phyloP scores from a whole-genome alignment of 345 rosid genomes.

The Physaria fendleri region DNA sequence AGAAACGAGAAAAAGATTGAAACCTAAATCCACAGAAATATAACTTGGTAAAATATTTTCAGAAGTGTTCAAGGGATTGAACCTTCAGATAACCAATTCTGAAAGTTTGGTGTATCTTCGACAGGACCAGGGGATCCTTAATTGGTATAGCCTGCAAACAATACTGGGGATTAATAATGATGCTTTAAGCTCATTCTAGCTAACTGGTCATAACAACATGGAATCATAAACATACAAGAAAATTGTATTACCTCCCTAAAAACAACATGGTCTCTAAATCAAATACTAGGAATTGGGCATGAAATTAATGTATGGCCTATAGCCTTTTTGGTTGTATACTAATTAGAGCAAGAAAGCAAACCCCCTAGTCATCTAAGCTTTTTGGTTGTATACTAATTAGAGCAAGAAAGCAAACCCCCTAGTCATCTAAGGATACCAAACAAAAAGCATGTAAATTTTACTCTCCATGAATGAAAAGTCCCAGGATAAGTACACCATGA shows the following conservation, averaged over 20 bases:
- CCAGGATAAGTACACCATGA: background rate
- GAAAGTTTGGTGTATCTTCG: constrained; percentile 84
- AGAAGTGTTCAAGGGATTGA: constrained; percentile 18
- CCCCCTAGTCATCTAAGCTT: too few relatives aligned
- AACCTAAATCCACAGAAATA: background rate
- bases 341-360: constrained; percentile 7
- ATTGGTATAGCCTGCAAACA: constrained; percentile 70
- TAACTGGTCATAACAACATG: constrained; percentile 1
- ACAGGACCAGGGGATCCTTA: constrained; percentile 53
- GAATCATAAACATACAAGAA: constrained; percentile 1
- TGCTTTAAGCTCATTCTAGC: constrained; percentile 3
- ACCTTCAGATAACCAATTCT: constrained; percentile 92
- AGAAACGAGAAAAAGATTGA: constrained; percentile 14
- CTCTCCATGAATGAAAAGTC: background rate
- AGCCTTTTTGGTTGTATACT: background rate
- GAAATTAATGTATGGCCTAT: background rate
- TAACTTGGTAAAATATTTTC: constrained; percentile 3
- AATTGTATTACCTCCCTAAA: constrained; percentile 72
- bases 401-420: too few relatives aligned
- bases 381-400: too few relatives aligned
- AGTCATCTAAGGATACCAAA: too few relatives aligned
- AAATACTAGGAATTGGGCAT: background rate
- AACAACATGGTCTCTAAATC: constrained; percentile 49
- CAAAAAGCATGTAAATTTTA: background rate
- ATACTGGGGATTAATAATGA: background rate